Evolutionary conservation across 768 basidiomycete genomes (phyloP).

Genomic region (Paxillus rubicundulus): DNA sequence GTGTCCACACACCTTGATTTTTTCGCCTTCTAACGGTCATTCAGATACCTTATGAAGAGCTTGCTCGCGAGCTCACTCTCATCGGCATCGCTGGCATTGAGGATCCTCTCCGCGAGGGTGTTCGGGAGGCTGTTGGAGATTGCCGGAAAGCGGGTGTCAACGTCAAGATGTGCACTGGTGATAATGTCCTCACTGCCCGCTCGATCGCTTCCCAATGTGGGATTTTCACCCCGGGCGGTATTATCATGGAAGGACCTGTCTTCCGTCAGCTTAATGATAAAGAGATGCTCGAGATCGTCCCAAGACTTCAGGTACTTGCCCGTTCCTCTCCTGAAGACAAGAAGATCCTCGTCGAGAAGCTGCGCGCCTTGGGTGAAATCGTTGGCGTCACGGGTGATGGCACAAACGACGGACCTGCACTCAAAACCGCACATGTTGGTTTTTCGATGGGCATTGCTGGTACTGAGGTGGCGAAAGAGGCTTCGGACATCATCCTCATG

Average conservation of each 20-base stretch:
- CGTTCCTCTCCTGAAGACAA: slow-evolving; percentile 98
- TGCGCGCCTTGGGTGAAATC: slow-evolving; percentile 84
- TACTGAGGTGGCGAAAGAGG: slow-evolving; percentile 98
- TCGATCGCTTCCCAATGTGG: slow-evolving; percentile 96
- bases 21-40: slow-evolving; percentile 9
- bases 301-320: slow-evolving; percentile 92
- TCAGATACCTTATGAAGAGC: slow-evolving; percentile 65
- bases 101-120: slow-evolving; percentile 90
- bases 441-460: slow-evolving; percentile 97
- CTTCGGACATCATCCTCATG: slow-evolving; percentile 98
- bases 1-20: slow-evolving; percentile 11
- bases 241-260: slow-evolving; percentile 97
- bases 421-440: slow-evolving; percentile 94
- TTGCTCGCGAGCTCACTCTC: slow-evolving; percentile 74
- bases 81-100: slow-evolving; percentile 94
- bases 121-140: slow-evolving; percentile 82
- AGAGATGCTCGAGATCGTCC: slow-evolving; percentile 81
- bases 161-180: slow-evolving; percentile 99
- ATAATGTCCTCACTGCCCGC: slow-evolving; percentile 93
- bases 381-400: slow-evolving; percentile 98
- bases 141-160: slow-evolving; percentile 87
- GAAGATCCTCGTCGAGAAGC: slow-evolving; percentile 84
- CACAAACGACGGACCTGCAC: slow-evolving; percentile 95
- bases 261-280: slow-evolving; percentile 75
- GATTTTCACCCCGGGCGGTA: slow-evolving; percentile 88